phyloP scores from a whole-genome alignment of 331 rosid genomes.

The Saraca asoca region DNA sequence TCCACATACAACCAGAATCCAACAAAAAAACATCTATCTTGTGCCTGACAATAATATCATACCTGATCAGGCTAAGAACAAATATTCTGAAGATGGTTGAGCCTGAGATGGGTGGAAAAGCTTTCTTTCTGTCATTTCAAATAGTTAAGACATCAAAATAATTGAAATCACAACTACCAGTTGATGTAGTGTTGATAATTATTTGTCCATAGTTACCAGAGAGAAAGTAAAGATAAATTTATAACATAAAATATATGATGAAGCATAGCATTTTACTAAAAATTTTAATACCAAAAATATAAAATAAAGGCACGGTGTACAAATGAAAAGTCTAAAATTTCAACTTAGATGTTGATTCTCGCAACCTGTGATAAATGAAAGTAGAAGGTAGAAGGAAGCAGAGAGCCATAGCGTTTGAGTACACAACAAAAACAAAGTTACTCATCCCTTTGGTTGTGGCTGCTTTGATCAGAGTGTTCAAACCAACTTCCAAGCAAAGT shows the following conservation, averaged over 20 bases:
- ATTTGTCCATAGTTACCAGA: too few relatives aligned
- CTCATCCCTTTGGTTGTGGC: not conserved
- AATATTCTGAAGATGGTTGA: constrained; percentile 36
- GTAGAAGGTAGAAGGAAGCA: not conserved
- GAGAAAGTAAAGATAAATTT: too few relatives aligned
- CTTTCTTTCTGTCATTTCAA: constrained; percentile 27
- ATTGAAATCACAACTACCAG: too few relatives aligned
- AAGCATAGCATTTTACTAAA: too few relatives aligned
- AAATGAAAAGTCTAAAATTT: too few relatives aligned
- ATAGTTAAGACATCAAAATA: not conserved
- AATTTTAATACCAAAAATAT: too few relatives aligned
- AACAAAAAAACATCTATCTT: not conserved
- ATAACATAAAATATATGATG: too few relatives aligned
- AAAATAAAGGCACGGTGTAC: too few relatives aligned
- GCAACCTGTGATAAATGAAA: too few relatives aligned
- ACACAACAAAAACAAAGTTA: not conserved
- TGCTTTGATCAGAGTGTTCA: not conserved
- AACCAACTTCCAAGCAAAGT: not conserved
- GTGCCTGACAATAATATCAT: not conserved
- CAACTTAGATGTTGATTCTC: too few relatives aligned
- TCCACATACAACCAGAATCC: too few relatives aligned
- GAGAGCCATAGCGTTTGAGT: not conserved
- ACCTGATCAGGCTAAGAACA: constrained; percentile 29
- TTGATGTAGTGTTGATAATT: too few relatives aligned
- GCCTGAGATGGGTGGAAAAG: constrained; percentile 39